Percentiles rank a stretch among this genome's conserved stretches.
These are phyloP conservation scores for Neonectria neomacrospora DNA, from an alignment of 2,329 filamentous ascomycete genomes.

Conservation along the genomic window DNA sequence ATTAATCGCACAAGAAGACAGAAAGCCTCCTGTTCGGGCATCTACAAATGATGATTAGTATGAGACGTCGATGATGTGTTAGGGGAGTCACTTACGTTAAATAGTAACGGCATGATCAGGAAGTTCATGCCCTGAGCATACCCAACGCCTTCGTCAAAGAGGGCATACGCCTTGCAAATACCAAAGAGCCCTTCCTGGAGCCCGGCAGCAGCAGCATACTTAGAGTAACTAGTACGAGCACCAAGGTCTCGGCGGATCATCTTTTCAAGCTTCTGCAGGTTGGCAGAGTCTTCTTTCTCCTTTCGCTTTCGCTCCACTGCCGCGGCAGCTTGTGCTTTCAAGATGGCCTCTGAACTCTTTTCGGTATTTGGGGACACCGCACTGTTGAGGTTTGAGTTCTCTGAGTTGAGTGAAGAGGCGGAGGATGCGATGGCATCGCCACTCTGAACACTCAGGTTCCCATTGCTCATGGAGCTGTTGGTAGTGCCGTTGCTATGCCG, in stretches of 20 bases:
- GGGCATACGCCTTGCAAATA: constrained; percentile 95
- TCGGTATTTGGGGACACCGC: constrained; percentile 68
- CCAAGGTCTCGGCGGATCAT: constrained; percentile 90
- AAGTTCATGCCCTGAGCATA: constrained; percentile 99
- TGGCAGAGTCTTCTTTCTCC: constrained; percentile 79
- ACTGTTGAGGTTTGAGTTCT: constrained; percentile 71
- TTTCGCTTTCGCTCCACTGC: constrained; percentile 79
- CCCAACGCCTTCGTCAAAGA: constrained; percentile 93
- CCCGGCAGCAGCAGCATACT: constrained; percentile 90
- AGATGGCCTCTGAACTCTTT: constrained; percentile 70
- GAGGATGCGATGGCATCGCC: constrained; percentile 77
- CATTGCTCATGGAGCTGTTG: constrained; percentile 63
- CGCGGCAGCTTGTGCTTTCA: constrained; percentile 72
- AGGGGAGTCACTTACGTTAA: constrained; percentile 74
- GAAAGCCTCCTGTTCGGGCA: constrained; percentile 98
- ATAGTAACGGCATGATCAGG: constrained; percentile 93
- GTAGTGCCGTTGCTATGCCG: constrained; percentile 66
- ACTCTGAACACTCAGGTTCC: constrained; percentile 68
- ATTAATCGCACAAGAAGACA: constrained; percentile 92
- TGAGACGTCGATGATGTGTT: not conserved
- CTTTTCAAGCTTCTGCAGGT: constrained; percentile 88
- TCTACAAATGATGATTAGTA: constrained; percentile 58
- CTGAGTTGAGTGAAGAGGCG: constrained; percentile 85
- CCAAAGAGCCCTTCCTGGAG: constrained; percentile 95
- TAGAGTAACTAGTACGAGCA: constrained; percentile 93